Evolutionary conservation across 192 early-diverging fungal genomes (phyloP), one percentile per base, ranked within the genome.

Genomic region (Endogone sp.): DNA sequence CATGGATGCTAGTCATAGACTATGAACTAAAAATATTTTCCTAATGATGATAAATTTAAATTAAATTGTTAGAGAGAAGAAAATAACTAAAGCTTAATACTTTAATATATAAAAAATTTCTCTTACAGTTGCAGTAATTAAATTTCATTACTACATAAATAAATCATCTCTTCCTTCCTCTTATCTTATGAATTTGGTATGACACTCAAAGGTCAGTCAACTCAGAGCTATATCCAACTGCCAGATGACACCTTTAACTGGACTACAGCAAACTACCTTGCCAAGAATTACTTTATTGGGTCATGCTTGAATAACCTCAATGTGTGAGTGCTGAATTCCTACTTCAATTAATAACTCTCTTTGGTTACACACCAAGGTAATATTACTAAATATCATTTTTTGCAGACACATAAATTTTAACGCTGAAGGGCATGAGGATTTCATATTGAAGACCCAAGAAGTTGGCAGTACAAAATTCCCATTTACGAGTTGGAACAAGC

Each of bases 401-500:
- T 60, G 79, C 60, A 25, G 69, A 30, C 63, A 72, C 62, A 65
- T 62, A 10, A 71, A 71, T 29, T 64, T 71, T 30, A 65, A 68
- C 59, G 63, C 57, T 28, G 3, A 21, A 2, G 62, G 29, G 9
- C 60, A 76, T 29, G 74, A 63, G 26, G 54, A 25, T 3, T 63
- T 56, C 6, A 84, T 79, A 44, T 82, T 84, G 57, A 76, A 68
- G 0, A 81, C 87, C 9, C 84, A 87, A 69, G 29, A 73, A 59
- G 0, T 24, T 84, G 2, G 70, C 77, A 21, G 75, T 68, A 49
- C 32, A 74, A 76, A 27, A 72, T 89, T 3, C 88, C 88, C 26
- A 84, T 89, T 55, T 89, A 87, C 73, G 88, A 86, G 29, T 82
- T 76, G 71, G 37, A n/a, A n/a, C n/a, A n/a, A n/a, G n/a, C n/a